A percentile compares a stretch with the other conserved stretches of the same genome.
Evolutionary conservation across 2,329 filamentous ascomycete genomes (phyloP).

Genomic region (Exserohilum turcica): DNA sequence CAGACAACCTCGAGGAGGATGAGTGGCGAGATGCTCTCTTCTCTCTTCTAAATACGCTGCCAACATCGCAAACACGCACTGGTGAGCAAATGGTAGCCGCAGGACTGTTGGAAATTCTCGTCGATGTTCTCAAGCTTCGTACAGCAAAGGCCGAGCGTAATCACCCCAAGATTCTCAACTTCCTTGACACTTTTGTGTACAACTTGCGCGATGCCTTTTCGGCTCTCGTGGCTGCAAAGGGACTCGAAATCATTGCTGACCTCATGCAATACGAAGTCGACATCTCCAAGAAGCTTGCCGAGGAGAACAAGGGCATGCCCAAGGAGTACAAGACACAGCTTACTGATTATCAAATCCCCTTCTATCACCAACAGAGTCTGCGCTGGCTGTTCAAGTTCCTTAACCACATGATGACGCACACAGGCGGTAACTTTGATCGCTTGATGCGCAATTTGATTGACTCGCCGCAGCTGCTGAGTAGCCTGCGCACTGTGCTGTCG

Average conservation of each 20-base stretch:
- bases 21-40: conserved; percentile 92
- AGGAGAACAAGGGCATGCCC: conserved; percentile 72
- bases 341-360: conserved; percentile 92
- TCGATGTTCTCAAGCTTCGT: conserved; percentile 84
- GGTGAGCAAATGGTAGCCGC: conserved; percentile 85
- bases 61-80: conserved; percentile 71
- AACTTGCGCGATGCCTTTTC: conserved; percentile 83
- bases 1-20: conserved; percentile 71
- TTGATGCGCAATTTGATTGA: conserved; percentile 92
- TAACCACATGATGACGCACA: conserved; percentile 88
- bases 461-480: conserved; percentile 80
- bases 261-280: conserved; percentile 80
- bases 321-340: conserved; percentile 74
- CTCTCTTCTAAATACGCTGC: conserved; percentile 81
- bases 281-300: conserved; percentile 68
- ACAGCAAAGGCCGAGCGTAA: conserved; percentile 82
- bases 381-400: conserved; percentile 96
- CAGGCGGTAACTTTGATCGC: conserved; percentile 83
- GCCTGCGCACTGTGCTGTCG: conserved; percentile 79
- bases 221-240: conserved; percentile 78
- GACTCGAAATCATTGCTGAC: conserved; percentile 88
- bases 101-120: conserved; percentile 85
- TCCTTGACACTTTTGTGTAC: conserved; percentile 87
- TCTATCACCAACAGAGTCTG: conserved; percentile 89
- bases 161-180: conserved; percentile 81